Evolutionary conservation across 257 asterid genomes (phyloP).

Genomic region (Capsicum baccatum): DNA sequence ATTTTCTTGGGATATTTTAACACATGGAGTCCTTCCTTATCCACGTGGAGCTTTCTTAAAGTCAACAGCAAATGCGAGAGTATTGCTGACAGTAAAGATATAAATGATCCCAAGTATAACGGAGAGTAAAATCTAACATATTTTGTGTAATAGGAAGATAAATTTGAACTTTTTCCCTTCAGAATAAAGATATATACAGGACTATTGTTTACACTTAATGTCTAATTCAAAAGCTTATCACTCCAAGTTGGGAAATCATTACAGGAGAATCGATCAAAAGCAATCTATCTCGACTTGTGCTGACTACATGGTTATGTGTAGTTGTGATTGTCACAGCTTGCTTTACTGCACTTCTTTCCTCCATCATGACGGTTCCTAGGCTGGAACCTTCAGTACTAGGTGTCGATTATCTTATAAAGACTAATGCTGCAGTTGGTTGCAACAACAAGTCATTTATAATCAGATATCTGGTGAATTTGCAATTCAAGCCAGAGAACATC

Average conservation of each 20-base stretch:
- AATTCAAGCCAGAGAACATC: slow-evolving; percentile 49
- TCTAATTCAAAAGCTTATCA: not conserved
- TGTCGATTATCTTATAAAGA: slow-evolving; percentile 45
- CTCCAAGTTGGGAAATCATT: slow-evolving; percentile 2
- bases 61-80: not conserved
- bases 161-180: not conserved
- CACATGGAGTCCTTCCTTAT: not conserved
- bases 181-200: not conserved
- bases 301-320: slow-evolving; percentile 57
- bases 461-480: slow-evolving; percentile 42
- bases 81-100: not conserved
- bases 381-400: slow-evolving; percentile 49
- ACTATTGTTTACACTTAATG: not conserved
- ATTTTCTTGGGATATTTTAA: not conserved
- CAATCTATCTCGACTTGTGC: slow-evolving; percentile 53
- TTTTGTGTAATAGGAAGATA: not conserved
- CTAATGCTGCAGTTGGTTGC: slow-evolving; percentile 63
- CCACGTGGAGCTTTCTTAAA: not conserved
- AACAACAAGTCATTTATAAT: slow-evolving; percentile 52
- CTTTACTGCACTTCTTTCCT: slow-evolving; percentile 63
- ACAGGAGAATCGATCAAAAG: slow-evolving; percentile 57
- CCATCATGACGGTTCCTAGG: slow-evolving; percentile 64
- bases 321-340: slow-evolving; percentile 52
- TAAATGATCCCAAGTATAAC: not conserved
- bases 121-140: not conserved